A percentile compares a stretch with the other conserved stretches of the same genome.
phyloP scores from a whole-genome alignment of 169 alveolate species.

The Plasmodium vinckei region DNA sequence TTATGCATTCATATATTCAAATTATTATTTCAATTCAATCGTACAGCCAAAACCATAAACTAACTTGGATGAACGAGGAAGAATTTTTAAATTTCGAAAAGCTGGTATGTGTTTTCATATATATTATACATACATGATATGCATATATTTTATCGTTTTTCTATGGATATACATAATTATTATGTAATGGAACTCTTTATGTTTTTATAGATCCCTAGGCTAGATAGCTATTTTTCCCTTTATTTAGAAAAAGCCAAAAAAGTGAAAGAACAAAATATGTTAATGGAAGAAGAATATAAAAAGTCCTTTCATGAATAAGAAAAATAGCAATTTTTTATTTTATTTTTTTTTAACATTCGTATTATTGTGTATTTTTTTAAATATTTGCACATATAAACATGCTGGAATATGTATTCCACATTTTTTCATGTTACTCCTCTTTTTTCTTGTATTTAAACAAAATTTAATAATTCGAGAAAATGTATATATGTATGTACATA shows the following conservation, averaged over 20 bases:
- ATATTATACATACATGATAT: background rate
- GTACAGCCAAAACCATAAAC: constrained; percentile 26
- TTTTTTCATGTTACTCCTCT: background rate
- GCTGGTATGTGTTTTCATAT: constrained; percentile 15
- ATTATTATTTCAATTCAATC: background rate
- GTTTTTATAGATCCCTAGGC: constrained; percentile 48
- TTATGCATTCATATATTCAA: background rate
- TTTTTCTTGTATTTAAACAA: background rate
- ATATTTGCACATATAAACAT: too few relatives aligned
- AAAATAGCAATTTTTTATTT: background rate
- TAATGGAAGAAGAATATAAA: constrained; percentile 33
- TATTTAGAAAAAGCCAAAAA: constrained; percentile 69
- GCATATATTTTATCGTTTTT: background rate
- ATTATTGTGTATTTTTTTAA: background rate
- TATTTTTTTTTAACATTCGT: constrained; percentile 1
- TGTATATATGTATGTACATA: constrained; percentile 7
- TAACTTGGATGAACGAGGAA: constrained; percentile 56
- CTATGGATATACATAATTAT: background rate
- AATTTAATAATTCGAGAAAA: background rate
- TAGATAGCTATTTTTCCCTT: constrained; percentile 64
- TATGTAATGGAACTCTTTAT: too few relatives aligned
- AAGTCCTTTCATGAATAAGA: constrained; percentile 59
- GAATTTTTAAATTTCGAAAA: constrained; percentile 48
- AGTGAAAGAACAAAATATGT: constrained; percentile 48
- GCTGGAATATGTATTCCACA: background rate